Conservation (phyloP, 768 basidiomycete genomes). For the Chiua virens region DNA sequence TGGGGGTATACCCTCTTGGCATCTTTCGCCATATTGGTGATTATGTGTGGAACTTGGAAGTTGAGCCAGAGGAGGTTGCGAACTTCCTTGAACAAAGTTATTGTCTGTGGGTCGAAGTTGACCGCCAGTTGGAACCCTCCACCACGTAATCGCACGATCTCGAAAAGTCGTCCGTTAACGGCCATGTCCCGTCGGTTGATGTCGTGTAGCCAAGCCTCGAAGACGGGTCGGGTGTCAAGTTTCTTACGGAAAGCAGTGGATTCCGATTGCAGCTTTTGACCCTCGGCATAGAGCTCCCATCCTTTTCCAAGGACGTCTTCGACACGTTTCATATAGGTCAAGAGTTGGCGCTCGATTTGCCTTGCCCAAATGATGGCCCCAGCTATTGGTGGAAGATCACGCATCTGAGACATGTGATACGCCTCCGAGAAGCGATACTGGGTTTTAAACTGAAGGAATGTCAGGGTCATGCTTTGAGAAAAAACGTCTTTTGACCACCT, state of each 20-base stretch:
- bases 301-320: slow-evolving; percentile 98
- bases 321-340: slow-evolving; percentile 97
- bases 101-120: slow-evolving; percentile 98
- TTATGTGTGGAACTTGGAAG: slow-evolving; percentile 93
- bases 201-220: slow-evolving; percentile 95
- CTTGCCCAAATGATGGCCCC: slow-evolving; percentile 98
- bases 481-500: slow-evolving; percentile 44
- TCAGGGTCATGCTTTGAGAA: background rate
- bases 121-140: slow-evolving; percentile 87
- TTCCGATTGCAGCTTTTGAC: slow-evolving; percentile 94
- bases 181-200: slow-evolving; percentile 92
- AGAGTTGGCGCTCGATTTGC: slow-evolving; percentile 96
- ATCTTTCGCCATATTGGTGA: slow-evolving; percentile 96
- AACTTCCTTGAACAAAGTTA: slow-evolving; percentile 98
- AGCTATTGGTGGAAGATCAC: slow-evolving; percentile 96
- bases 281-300: slow-evolving; percentile 99
- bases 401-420: slow-evolving; percentile 98
- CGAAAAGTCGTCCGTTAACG: slow-evolving; percentile 89
- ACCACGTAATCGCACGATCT: slow-evolving; percentile 75
- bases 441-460: slow-evolving; percentile 73
- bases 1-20: slow-evolving; percentile 98
- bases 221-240: slow-evolving; percentile 91
- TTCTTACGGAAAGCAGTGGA: slow-evolving; percentile 91
- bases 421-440: slow-evolving; percentile 95
- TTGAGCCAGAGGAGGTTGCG: slow-evolving; percentile 94